Conservation (phyloP, 106 monocot species). For the Iris macrosiphon region DNA sequence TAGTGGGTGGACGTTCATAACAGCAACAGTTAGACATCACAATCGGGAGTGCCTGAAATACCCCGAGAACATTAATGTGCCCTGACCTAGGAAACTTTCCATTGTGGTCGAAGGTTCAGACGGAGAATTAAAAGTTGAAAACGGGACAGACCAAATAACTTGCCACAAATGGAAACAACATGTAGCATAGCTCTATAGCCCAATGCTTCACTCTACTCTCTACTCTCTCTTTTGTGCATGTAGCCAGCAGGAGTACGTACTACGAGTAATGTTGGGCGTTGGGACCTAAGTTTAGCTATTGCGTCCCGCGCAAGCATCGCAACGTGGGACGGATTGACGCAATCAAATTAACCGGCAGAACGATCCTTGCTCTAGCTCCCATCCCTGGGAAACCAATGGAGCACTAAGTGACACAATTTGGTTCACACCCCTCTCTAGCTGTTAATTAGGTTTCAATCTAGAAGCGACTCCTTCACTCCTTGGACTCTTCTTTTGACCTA, state of each 20-base stretch:
- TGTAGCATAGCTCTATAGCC: no score
- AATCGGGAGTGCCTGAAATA: constrained; percentile 24
- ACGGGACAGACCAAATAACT: neutral
- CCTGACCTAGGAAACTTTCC: constrained; percentile 21
- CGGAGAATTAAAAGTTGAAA: neutral
- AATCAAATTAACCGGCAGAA: no score
- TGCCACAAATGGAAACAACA: neutral
- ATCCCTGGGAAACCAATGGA: no score
- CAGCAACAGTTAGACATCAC: constrained; percentile 33
- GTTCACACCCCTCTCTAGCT: no score
- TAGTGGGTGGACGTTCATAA: constrained; percentile 13
- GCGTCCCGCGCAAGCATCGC: constrained; percentile 21
- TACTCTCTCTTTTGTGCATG: no score
- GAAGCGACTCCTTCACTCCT: no score
- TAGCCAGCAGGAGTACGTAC: neutral
- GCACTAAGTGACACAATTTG: no score
- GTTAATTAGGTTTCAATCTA: no score
- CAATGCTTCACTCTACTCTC: no score
- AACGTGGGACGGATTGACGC: constrained; percentile 15
- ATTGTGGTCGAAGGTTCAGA: constrained; percentile 2
- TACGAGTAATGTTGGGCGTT: neutral
- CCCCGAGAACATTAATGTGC: constrained; percentile 11
- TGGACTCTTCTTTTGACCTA: no score
- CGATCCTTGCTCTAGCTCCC: no score
- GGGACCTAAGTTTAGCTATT: constrained; percentile 5